A percentile compares a stretch with the other conserved stretches of the same genome.
phyloP scores from a whole-genome alignment of 768 basidiomycete species.

The Galerina sulciceps region DNA sequence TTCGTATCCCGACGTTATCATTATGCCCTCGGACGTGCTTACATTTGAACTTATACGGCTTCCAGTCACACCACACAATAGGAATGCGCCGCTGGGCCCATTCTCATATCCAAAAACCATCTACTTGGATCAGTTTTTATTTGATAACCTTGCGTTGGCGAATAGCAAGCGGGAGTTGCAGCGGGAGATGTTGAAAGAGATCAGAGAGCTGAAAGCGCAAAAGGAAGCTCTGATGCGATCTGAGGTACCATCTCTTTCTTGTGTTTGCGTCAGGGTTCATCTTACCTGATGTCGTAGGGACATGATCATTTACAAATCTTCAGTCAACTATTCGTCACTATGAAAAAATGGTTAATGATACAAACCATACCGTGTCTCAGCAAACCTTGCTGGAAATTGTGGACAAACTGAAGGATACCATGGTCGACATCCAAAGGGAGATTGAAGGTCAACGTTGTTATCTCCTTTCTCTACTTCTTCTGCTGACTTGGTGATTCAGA shows the following conservation, averaged over 20 bases:
- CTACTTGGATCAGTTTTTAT: slow-evolving; percentile 75
- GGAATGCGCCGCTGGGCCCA: slow-evolving; percentile 36
- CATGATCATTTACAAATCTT: slow-evolving; percentile 67
- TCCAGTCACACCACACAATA: slow-evolving; percentile 11
- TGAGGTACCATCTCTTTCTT: slow-evolving; percentile 49
- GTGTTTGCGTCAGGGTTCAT: neutral
- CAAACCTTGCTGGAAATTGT: slow-evolving; percentile 45
- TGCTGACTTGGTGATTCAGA: slow-evolving; percentile 36
- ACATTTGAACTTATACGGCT: slow-evolving; percentile 50
- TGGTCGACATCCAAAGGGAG: slow-evolving; percentile 55
- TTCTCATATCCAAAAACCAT: slow-evolving; percentile 71
- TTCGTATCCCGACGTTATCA: slow-evolving; percentile 59
- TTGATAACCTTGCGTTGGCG: slow-evolving; percentile 51
- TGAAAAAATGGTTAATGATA: slow-evolving; percentile 61
- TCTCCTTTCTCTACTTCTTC: neutral
- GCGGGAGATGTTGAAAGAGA: slow-evolving; percentile 49
- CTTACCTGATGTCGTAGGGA: slow-evolving; percentile 41
- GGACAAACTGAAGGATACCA: slow-evolving; percentile 53
- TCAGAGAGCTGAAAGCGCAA: slow-evolving; percentile 47
- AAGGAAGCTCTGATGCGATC: slow-evolving; percentile 52
- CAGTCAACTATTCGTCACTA: slow-evolving; percentile 70
- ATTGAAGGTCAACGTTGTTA: slow-evolving; percentile 49
- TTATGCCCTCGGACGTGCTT: slow-evolving; percentile 65
- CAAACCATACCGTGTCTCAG: slow-evolving; percentile 52
- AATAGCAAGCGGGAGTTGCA: slow-evolving; percentile 40